These are phyloP conservation scores for Neurospora sp. DNA, from an alignment of 495 filamentous ascomycete genomes.

Conservation along the genomic window DNA sequence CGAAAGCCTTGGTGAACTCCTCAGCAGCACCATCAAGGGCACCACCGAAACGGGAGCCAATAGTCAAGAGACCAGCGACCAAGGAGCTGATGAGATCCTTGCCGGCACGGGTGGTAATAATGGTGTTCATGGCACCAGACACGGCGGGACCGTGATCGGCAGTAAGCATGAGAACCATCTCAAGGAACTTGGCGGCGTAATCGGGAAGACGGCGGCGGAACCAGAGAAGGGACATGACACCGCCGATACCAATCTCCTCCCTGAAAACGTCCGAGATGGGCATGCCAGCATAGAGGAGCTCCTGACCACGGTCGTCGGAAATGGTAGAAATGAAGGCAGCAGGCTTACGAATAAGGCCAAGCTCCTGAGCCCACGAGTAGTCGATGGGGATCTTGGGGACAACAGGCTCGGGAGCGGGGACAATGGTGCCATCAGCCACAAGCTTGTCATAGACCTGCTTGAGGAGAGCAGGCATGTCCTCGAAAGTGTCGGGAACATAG, in stretches of 20 bases:
- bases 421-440: slow-evolving; percentile 72
- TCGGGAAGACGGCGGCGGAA: slow-evolving; percentile 96
- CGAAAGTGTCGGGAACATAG: slow-evolving; percentile 86
- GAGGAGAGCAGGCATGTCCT: slow-evolving; percentile 77
- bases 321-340: slow-evolving; percentile 99
- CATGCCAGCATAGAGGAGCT: slow-evolving; percentile 97
- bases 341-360: slow-evolving; percentile 98
- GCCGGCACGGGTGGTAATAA: slow-evolving; percentile 97
- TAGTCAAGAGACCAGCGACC: slow-evolving; percentile 93
- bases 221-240: slow-evolving; percentile 99
- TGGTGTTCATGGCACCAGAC: slow-evolving; percentile 99
- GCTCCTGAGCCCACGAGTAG: slow-evolving; percentile 99
- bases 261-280: slow-evolving; percentile 98
- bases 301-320: slow-evolving; percentile 98
- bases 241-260: slow-evolving; percentile 97
- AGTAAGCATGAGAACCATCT: slow-evolving; percentile 99
- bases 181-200: slow-evolving; percentile 96
- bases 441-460: slow-evolving; percentile 74
- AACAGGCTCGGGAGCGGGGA: slow-evolving; percentile 76
- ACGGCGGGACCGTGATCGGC: slow-evolving; percentile 98
- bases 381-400: slow-evolving; percentile 99
- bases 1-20: slow-evolving; percentile 95
- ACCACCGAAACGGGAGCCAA: slow-evolving; percentile 97
- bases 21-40: slow-evolving; percentile 95
- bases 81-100: slow-evolving; percentile 96